Evolutionary conservation across 306 rosid genomes (phyloP).

Genomic region (Acacia confusa): DNA sequence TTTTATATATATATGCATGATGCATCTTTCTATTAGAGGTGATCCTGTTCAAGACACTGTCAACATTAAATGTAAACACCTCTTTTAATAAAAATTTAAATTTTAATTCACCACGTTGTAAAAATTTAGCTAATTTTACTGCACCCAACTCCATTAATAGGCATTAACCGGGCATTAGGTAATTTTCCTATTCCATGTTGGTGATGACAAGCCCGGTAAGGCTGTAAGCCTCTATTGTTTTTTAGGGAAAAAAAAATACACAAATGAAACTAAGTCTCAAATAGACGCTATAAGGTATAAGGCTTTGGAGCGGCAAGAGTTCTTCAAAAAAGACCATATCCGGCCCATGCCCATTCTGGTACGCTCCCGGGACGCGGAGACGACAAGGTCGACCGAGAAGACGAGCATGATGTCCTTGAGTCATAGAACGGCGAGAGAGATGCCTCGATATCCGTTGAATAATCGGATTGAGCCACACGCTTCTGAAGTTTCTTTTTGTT

Average conservation of each 20-base stretch:
- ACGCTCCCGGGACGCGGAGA: constrained; percentile 66
- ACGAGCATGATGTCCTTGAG: constrained; percentile 43
- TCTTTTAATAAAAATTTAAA: too few relatives aligned
- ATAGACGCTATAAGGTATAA: not conserved
- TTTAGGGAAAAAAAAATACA: too few relatives aligned
- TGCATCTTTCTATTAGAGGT: too few relatives aligned
- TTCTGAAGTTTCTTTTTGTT: constrained; percentile 32
- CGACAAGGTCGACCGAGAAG: constrained; percentile 44
- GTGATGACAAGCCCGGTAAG: not conserved
- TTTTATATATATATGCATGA: too few relatives aligned
- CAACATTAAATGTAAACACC: accelerated
- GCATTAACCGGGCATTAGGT: not conserved
- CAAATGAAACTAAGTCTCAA: not conserved
- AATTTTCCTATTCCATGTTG: not conserved
- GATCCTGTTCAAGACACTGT: too few relatives aligned
- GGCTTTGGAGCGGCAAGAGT: not conserved
- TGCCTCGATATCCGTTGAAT: constrained; percentile 51
- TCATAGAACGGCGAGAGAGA: constrained; percentile 57
- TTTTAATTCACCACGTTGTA: too few relatives aligned
- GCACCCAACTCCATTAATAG: not conserved
- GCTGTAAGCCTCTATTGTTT: not conserved
- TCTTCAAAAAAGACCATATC: constrained; percentile 69
- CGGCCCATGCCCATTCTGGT: constrained; percentile 93
- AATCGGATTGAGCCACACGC: constrained; percentile 30
- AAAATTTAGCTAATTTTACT: too few relatives aligned